Percentiles rank a stretch among this genome's conserved stretches.
Evolutionary conservation across 768 basidiomycete genomes (phyloP).

Genomic region (Suillus decipiens): DNA sequence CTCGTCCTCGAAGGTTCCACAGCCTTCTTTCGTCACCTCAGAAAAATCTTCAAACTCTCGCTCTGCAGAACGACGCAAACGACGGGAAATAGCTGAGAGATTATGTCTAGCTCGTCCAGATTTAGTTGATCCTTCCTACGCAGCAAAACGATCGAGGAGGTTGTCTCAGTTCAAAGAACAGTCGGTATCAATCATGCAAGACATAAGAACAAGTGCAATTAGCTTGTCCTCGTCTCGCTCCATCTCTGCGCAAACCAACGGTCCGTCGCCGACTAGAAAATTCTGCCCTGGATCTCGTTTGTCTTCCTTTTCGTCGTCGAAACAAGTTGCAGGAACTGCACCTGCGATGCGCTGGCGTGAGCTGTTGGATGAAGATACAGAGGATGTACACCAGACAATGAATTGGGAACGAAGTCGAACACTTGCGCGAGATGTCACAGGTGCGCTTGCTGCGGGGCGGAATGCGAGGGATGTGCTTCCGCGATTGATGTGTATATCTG

Average conservation of each 20-base stretch:
- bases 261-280: neutral
- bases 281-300: neutral
- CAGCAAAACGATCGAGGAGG: conserved; percentile 26
- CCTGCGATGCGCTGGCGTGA: neutral
- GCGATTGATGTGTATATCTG: conserved; percentile 20
- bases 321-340: neutral
- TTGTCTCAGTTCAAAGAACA: conserved; percentile 13
- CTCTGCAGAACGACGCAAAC: conserved; percentile 21
- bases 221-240: neutral
- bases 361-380: neutral
- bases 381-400: conserved; percentile 7
- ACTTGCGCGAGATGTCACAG: conserved; percentile 25
- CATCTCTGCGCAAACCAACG: neutral
- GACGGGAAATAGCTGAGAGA: conserved; percentile 37
- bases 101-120: conserved; percentile 47
- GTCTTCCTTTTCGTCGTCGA: neutral
- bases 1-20: neutral
- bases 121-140: conserved; percentile 36
- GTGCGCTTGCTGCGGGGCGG: conserved; percentile 22
- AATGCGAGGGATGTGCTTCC: conserved; percentile 28
- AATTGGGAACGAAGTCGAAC: conserved; percentile 30
- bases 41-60: conserved; percentile 4
- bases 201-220: neutral
- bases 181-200: neutral
- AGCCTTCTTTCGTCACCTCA: neutral